Conservation (phyloP, 305 asterid species). For the Fraxinus nigra region DNA sequence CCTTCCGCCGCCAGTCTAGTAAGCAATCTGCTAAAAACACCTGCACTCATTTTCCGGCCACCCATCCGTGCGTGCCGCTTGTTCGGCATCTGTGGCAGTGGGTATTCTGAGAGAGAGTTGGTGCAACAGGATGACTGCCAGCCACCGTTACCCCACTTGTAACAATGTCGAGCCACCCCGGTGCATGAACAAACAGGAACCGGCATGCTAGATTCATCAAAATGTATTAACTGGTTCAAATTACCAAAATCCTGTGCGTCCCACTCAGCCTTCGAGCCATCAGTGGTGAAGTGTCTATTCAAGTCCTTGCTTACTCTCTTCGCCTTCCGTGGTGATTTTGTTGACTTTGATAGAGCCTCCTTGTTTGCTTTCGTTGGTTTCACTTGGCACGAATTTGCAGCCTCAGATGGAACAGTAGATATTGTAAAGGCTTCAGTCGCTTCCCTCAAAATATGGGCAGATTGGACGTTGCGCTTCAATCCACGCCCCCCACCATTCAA, state of each 20-base stretch:
- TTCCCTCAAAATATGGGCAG: conserved; percentile 33
- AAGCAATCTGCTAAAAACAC: conserved; percentile 70
- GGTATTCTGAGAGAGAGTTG: conserved; percentile 57
- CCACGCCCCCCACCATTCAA: conserved; percentile 36
- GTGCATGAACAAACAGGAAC: conserved; percentile 74
- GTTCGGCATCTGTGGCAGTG: conserved; percentile 68
- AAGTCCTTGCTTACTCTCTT: conserved; percentile 59
- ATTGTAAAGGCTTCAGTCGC: conserved; percentile 38
- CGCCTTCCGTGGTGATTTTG: conserved; percentile 34
- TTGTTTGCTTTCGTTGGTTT: conserved; percentile 32
- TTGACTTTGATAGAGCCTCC: conserved; percentile 14
- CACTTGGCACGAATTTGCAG: conserved; percentile 1
- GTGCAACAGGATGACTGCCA: conserved; percentile 91
- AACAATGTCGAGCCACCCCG: conserved; percentile 60
- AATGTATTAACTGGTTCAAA: conserved; percentile 35
- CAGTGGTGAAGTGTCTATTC: conserved; percentile 61
- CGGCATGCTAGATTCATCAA: conserved; percentile 59
- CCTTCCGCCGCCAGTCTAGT: conserved; percentile 51
- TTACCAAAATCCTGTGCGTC: conserved; percentile 57
- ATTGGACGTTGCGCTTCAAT: conserved; percentile 39
- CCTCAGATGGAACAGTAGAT: conserved; percentile 26
- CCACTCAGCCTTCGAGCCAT: conserved; percentile 78
- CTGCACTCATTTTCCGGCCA: conserved; percentile 76
- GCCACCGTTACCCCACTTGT: conserved; percentile 82
- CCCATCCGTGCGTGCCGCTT: conserved; percentile 66